A percentile compares a stretch with the other conserved stretches of the same genome.
These are phyloP conservation scores for Tremellales sp. DNA, from an alignment of 1,284 basidiomycete genomes.

Conservation along the genomic window DNA sequence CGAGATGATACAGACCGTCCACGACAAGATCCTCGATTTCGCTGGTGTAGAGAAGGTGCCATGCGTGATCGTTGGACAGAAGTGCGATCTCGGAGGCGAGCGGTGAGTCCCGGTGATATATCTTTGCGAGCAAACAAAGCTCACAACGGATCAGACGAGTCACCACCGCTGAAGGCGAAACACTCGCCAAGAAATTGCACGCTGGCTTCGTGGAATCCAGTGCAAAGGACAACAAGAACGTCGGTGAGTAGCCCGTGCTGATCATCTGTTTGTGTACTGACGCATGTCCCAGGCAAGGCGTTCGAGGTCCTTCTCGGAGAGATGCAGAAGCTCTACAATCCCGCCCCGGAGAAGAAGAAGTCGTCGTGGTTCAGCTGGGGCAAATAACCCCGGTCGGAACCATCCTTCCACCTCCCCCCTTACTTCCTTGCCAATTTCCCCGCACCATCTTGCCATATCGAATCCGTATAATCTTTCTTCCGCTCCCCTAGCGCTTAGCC, in stretches of 20 bases:
- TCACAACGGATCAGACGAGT: slow-evolving; percentile 63
- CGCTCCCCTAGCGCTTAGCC: not conserved
- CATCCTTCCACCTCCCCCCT: not conserved
- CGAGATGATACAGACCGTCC: slow-evolving; percentile 91
- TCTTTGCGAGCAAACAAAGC: too few relatives aligned
- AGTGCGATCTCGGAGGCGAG: slow-evolving; percentile 70
- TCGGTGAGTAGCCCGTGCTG: slow-evolving; percentile 60
- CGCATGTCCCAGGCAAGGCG: slow-evolving; percentile 61
- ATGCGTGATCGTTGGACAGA: slow-evolving; percentile 94
- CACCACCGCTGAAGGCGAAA: slow-evolving; percentile 65
- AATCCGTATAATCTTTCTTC: not conserved
- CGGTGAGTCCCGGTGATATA: slow-evolving; percentile 19
- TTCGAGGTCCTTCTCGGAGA: slow-evolving; percentile 84
- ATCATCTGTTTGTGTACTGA: slow-evolving; percentile 2
- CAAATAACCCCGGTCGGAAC: slow-evolving; percentile 2
- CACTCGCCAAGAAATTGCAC: slow-evolving; percentile 66
- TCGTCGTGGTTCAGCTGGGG: slow-evolving; percentile 40
- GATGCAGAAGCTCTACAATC: slow-evolving; percentile 56
- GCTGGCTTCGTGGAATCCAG: slow-evolving; percentile 84
- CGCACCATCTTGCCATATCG: slow-evolving; percentile 3
- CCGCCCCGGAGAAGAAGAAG: slow-evolving; percentile 45
- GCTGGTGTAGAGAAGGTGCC: slow-evolving; percentile 85
- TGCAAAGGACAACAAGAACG: slow-evolving; percentile 83
- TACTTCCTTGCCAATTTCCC: slow-evolving; percentile 3
- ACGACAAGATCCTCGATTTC: slow-evolving; percentile 97